A percentile compares a stretch with the other conserved stretches of the same genome.
Evolutionary conservation across 371 early-diverging fungal genomes (phyloP).

Genomic region (Mucor plumbeus): DNA sequence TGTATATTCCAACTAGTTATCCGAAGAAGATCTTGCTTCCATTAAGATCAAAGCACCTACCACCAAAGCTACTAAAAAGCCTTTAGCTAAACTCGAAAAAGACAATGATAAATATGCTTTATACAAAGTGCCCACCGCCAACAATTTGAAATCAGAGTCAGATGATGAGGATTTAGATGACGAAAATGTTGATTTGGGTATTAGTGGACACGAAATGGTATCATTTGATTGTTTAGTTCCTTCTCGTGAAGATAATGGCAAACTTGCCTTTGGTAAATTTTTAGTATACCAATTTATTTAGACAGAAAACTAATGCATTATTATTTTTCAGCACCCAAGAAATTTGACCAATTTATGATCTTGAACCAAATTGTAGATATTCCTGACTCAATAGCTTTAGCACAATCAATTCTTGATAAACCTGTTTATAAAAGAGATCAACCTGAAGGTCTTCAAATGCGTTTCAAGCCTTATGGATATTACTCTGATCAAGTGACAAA

Average conservation of each 20-base stretch:
- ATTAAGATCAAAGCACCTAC: constrained; percentile 38
- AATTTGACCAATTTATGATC: constrained; percentile 42
- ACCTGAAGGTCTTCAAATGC: constrained; percentile 53
- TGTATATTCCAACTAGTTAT: constrained; percentile 30
- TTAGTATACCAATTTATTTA: too few species aligned
- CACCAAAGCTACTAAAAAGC: constrained; percentile 14
- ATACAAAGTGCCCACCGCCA: constrained; percentile 38
- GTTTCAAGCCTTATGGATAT: constrained; percentile 53
- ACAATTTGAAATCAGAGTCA: constrained; percentile 12
- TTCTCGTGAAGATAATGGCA: constrained; percentile 36
- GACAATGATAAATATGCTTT: constrained; percentile 34
- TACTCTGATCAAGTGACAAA: constrained; percentile 30
- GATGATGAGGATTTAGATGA: constrained; percentile 22
- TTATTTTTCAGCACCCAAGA: constrained; percentile 36
- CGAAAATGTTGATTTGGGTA: constrained; percentile 34
- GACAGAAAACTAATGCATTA: neutral
- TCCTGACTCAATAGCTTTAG: constrained; percentile 45
- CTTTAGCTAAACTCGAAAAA: constrained; percentile 40
- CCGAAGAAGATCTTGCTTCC: constrained; percentile 32
- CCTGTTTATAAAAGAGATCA: constrained; percentile 49
- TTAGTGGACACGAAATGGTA: constrained; percentile 60
- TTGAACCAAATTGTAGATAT: constrained; percentile 50
- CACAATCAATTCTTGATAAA: constrained; percentile 41
- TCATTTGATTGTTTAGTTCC: constrained; percentile 49
- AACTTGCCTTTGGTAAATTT: constrained; percentile 37